Percentiles rank a stretch among this genome's conserved stretches.
Conservation (phyloP, 768 basidiomycete species). For the Auriscalpium vulgare region DNA sequence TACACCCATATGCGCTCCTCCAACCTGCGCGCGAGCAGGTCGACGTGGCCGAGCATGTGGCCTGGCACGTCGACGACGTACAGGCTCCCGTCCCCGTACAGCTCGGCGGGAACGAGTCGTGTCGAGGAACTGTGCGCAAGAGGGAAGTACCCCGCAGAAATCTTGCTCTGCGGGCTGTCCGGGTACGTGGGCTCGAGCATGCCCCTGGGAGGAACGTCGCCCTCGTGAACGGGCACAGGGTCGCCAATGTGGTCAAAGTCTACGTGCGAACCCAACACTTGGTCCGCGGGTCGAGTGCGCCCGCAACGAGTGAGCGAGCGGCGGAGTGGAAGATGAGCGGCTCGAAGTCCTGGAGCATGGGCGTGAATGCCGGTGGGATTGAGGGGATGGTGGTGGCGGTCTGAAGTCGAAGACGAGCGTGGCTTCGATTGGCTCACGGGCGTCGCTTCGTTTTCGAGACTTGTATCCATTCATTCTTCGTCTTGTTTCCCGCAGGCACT, state of each 20-base stretch:
- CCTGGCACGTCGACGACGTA: conserved; percentile 18
- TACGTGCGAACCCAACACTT: too few relatives aligned
- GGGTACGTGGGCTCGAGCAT: conserved; percentile 5
- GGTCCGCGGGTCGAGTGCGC: conserved; percentile 10
- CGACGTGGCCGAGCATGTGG: conserved; percentile 12
- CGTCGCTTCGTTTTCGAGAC: too few relatives aligned
- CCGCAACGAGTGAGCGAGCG: conserved; percentile 4
- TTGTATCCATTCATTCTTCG: too few relatives aligned
- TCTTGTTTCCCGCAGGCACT: too few relatives aligned
- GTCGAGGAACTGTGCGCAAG: not conserved
- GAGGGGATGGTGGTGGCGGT: conserved; percentile 1
- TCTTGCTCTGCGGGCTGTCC: not conserved
- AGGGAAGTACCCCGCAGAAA: not conserved
- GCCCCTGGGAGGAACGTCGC: too few relatives aligned
- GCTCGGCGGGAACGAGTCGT: conserved; percentile 12
- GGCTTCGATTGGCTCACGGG: not conserved
- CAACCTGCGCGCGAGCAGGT: conserved; percentile 13
- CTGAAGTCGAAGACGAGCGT: conserved; percentile 13
- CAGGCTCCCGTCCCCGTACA: conserved; percentile 11
- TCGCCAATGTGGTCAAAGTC: conserved; percentile 14
- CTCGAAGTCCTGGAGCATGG: not conserved
- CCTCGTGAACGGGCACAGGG: conserved; percentile 1
- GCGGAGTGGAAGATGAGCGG: conserved; percentile 4
- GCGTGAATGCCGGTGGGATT: not conserved
- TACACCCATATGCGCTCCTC: conserved; percentile 9